phyloP scores from a whole-genome alignment of 192 early-diverging fungal species.

The Phlyctochytrium bullatum region DNA sequence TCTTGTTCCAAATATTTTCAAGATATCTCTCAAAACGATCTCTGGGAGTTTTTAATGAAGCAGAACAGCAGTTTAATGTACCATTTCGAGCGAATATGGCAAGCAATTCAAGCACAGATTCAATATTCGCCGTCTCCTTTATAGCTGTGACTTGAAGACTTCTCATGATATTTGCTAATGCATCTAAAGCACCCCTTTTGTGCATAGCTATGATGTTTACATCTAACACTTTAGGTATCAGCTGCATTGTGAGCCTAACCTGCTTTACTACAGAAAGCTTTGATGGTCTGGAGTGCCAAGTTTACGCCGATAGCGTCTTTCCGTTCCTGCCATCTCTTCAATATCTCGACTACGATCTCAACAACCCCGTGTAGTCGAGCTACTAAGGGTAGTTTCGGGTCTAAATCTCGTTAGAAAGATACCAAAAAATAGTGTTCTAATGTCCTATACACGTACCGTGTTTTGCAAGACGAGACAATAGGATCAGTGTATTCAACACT shows the following conservation, averaged over 20 bases:
- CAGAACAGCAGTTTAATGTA: slow-evolving; percentile 7
- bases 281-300: slow-evolving; percentile 31
- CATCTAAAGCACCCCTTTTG: slow-evolving; percentile 32
- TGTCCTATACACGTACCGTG: too few species aligned
- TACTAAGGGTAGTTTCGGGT: slow-evolving; percentile 38
- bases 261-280: slow-evolving; percentile 34
- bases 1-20: slow-evolving; percentile 16
- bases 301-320: slow-evolving; percentile 31
- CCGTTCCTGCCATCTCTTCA: slow-evolving; percentile 37
- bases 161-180: slow-evolving; percentile 19
- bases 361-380: slow-evolving; percentile 38
- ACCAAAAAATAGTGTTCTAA: slow-evolving; percentile 12
- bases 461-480: slow-evolving; percentile 39
- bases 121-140: slow-evolving; percentile 11
- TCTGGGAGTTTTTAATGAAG: not conserved
- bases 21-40: slow-evolving; percentile 26
- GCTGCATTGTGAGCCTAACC: slow-evolving; percentile 19
- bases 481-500: slow-evolving; percentile 26
- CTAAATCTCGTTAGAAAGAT: slow-evolving; percentile 14
- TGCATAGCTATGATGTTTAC: slow-evolving; percentile 38
- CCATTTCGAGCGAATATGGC: slow-evolving; percentile 30
- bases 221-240: slow-evolving; percentile 16
- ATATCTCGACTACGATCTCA: slow-evolving; percentile 28
- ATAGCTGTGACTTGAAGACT: not conserved
- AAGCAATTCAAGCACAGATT: slow-evolving; percentile 31